Conservation (phyloP, 169 alveolate genomes). For the Eimeria falciformis region DNA sequence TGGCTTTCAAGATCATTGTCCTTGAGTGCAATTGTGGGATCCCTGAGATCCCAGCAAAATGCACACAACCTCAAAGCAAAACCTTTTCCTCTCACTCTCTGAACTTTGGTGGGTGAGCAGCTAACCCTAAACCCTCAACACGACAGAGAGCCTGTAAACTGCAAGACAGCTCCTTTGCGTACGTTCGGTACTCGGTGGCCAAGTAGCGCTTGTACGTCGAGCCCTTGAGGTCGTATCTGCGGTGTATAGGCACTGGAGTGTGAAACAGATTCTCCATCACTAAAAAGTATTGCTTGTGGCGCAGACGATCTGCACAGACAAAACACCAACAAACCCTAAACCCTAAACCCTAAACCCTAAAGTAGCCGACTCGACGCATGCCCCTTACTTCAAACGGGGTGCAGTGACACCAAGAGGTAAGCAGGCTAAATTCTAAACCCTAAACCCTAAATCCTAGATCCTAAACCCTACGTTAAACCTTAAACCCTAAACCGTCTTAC, state of each 20-base stretch:
- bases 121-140: too few species aligned
- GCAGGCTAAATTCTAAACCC: neutral
- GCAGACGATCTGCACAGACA: slow-evolving; percentile 60
- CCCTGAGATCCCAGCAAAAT: slow-evolving; percentile 54
- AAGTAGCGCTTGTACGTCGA: slow-evolving; percentile 34
- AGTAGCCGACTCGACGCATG: too few species aligned
- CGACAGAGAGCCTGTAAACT: too few species aligned
- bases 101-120: too few species aligned
- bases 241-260: slow-evolving; percentile 87
- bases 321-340: too few species aligned
- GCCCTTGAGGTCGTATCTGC: slow-evolving; percentile 76
- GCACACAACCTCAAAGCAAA: too few species aligned
- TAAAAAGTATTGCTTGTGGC: slow-evolving; percentile 90
- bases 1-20: slow-evolving; percentile 43
- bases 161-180: too few species aligned
- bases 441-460: neutral
- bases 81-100: too few species aligned
- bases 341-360: neutral
- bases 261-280: slow-evolving; percentile 97
- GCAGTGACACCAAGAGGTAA: neutral
- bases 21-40: slow-evolving; percentile 40
- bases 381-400: too few species aligned
- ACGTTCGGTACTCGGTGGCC: slow-evolving; percentile 51
- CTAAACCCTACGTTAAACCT: neutral
- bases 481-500: neutral